Percentiles rank a stretch among this genome's conserved stretches.
These are phyloP conservation scores for Rhodotorula graminis DNA, from an alignment of 768 basidiomycete genomes.

Conservation along the genomic window DNA sequence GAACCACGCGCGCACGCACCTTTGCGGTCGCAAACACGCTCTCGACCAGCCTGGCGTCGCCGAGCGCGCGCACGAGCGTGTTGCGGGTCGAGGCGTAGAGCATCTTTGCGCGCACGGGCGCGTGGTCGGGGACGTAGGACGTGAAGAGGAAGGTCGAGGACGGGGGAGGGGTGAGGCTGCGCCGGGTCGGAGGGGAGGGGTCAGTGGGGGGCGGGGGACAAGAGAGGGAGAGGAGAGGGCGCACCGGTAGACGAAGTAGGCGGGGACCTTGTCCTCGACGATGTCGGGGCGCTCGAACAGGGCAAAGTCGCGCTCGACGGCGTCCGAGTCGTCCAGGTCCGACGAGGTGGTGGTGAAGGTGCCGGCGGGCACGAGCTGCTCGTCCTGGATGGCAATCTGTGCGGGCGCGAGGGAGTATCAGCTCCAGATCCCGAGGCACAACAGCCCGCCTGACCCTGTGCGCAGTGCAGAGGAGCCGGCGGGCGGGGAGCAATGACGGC, in stretches of 20 bases:
- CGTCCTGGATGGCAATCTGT: constrained; percentile 9
- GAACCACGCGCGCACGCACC: constrained; percentile 56
- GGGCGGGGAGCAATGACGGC: background rate
- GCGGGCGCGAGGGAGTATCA: too few species aligned
- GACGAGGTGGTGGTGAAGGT: background rate
- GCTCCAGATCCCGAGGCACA: too few species aligned
- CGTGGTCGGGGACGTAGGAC: constrained; percentile 75
- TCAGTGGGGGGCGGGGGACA: background rate
- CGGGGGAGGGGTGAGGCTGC: constrained; percentile 5
- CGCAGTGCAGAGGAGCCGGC: too few species aligned
- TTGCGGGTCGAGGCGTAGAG: constrained; percentile 75
- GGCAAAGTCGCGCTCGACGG: constrained; percentile 59
- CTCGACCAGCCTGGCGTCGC: constrained; percentile 67
- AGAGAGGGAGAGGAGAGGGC: constrained; percentile 52
- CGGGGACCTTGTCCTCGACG: constrained; percentile 60
- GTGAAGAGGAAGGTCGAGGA: constrained; percentile 51
- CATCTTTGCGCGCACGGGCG: constrained; percentile 84
- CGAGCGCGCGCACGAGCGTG: constrained; percentile 66
- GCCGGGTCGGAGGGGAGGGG: background rate
- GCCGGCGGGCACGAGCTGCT: constrained; percentile 10
- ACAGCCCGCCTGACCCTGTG: too few species aligned
- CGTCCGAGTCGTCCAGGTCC: background rate
- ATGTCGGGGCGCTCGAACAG: constrained; percentile 54
- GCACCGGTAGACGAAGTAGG: constrained; percentile 68
- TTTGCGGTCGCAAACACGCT: constrained; percentile 66